Percentiles rank a stretch among this genome's conserved stretches.
phyloP scores from a whole-genome alignment of 768 basidiomycete species.

The Obba rivulosa region DNA sequence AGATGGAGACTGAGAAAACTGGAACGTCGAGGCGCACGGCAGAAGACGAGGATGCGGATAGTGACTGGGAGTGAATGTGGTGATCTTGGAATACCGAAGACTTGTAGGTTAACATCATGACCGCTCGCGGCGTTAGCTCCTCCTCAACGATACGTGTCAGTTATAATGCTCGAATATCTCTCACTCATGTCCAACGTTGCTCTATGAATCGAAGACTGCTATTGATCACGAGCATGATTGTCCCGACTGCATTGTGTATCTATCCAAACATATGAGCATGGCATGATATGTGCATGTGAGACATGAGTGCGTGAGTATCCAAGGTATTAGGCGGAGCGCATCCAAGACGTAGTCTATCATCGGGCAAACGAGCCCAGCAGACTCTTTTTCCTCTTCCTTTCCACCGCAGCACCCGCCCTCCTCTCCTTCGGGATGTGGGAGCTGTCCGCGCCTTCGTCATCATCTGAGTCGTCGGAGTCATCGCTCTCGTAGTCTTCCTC shows the following conservation, averaged over 20 bases:
- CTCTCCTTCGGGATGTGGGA: constrained; percentile 63
- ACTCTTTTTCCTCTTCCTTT: constrained; percentile 20
- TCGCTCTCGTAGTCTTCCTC: constrained; percentile 31
- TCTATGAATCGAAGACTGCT: no score
- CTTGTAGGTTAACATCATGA: no score
- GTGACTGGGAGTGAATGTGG: constrained; percentile 18
- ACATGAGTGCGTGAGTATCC: background rate
- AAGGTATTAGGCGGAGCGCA: background rate
- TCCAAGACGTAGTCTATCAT: constrained; percentile 2
- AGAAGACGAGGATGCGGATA: constrained; percentile 11
- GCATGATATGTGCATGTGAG: no score
- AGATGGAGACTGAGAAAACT: constrained; percentile 6
- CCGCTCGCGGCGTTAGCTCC: no score
- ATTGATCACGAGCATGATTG: no score
- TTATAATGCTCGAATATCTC: no score
- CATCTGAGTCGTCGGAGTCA: constrained; percentile 35
- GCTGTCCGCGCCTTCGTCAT: constrained; percentile 26
- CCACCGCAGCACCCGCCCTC: constrained; percentile 51
- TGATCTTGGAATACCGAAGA: background rate
- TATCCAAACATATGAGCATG: no score
- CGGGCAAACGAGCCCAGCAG: constrained; percentile 5
- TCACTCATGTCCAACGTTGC: no score
- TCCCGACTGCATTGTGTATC: no score
- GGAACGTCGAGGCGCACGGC: background rate
- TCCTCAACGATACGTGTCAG: no score